Evolutionary conservation across 2,329 filamentous ascomycete genomes (phyloP).

Genomic region (Lecanicillium sp.): DNA sequence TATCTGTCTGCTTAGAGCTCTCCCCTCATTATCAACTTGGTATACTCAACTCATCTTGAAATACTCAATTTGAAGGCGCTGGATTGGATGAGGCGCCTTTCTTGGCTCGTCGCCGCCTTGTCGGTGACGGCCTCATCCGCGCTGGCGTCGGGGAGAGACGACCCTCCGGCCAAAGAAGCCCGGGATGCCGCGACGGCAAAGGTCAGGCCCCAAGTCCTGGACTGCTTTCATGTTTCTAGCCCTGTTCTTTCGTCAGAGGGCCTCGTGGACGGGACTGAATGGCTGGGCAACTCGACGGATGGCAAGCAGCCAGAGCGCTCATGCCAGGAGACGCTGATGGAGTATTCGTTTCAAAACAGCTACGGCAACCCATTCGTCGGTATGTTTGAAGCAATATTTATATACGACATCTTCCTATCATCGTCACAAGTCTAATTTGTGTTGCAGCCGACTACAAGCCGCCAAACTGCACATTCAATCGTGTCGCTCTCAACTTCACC

Average conservation of each 20-base stretch:
- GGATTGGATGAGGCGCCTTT: background rate
- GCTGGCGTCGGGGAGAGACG: background rate
- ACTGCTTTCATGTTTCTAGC: conserved; percentile 62
- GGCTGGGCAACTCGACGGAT: conserved; percentile 5
- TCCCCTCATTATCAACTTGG: too few species aligned
- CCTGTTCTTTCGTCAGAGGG: conserved; percentile 49
- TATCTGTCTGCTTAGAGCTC: too few species aligned
- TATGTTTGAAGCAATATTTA: conserved; percentile 25
- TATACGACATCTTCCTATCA: conserved; percentile 9
- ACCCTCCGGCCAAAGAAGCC: background rate
- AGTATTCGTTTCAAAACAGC: conserved; percentile 61
- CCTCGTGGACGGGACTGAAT: conserved; percentile 10
- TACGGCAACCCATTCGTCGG: conserved; percentile 69
- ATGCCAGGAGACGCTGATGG: conserved; percentile 55
- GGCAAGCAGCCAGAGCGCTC: conserved; percentile 9
- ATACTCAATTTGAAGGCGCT: too few species aligned
- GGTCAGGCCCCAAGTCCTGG: conserved; percentile 13
- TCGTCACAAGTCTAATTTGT: background rate
- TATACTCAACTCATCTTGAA: too few species aligned
- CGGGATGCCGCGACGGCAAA: background rate
- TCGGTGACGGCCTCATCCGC: background rate
- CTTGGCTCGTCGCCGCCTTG: background rate
- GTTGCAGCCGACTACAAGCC: conserved; percentile 52
- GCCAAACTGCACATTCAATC: conserved; percentile 62
- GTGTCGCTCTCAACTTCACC: conserved; percentile 68